Conservation (phyloP, 345 rosid species). For the Euphorbia tirucalli region DNA sequence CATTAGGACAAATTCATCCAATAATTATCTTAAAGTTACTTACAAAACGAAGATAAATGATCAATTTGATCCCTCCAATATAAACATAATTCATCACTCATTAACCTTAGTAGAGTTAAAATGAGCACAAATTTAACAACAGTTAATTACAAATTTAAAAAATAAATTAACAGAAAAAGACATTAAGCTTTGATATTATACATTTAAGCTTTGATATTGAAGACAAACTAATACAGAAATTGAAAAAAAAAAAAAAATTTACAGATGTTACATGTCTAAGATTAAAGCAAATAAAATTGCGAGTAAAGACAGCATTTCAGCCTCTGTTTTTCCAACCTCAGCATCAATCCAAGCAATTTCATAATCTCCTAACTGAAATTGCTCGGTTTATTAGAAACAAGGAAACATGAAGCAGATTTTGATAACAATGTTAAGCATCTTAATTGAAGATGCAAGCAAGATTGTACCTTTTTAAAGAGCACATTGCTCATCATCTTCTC, state of each 20-base stretch:
- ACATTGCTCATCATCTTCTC: constrained; percentile 97
- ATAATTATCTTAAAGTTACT: too few species aligned
- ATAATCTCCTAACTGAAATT: constrained; percentile 75
- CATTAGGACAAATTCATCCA: too few species aligned
- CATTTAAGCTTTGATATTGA: too few species aligned
- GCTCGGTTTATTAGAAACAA: constrained; percentile 8
- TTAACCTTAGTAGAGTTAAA: too few species aligned
- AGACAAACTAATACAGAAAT: too few species aligned
- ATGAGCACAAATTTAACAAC: too few species aligned
- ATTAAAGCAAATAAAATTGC: constrained; percentile 76
- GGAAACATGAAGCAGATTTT: not conserved
- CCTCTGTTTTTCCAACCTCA: constrained; percentile 83
- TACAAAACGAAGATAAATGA: too few species aligned
- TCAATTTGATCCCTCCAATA: too few species aligned
- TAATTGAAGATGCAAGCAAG: not conserved
- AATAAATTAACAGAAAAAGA: too few species aligned
- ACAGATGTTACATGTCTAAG: not conserved
- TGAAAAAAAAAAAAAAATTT: too few species aligned
- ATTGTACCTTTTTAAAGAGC: constrained; percentile 79
- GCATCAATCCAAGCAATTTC: constrained; percentile 96
- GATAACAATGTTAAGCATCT: not conserved
- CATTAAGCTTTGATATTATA: not conserved
- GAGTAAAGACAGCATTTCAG: constrained; percentile 65
- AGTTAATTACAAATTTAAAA: not conserved
- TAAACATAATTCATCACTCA: too few species aligned